Base-by-base conservation (phyloP, 345 rosid genomes). In the Gossypium anomalum region DNA sequence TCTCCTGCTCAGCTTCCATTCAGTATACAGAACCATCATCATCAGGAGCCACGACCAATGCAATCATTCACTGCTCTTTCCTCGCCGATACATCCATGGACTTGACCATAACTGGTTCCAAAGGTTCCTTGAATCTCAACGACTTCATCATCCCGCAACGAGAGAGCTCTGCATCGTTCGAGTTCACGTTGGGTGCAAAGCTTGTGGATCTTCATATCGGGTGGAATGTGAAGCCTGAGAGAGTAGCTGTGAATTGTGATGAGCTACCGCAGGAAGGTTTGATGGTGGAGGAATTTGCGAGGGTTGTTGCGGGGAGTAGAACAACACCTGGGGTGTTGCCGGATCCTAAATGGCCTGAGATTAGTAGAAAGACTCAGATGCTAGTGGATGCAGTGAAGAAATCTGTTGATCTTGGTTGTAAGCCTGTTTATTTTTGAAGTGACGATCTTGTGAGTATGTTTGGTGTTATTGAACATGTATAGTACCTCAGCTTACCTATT, bases 11-110 rank as follows among this genome's bases (percentile, higher is more conserved):
- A 0, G 91, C 97, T 51, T 78, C 90, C 7, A 77, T 92, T 47
- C 83, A 87, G 15, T 92, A 85, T 44, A 51, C 20, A 15, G 81
- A 80, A 49, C 47, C 75, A 67, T 27, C 60, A 19, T 8, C 60
- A 19, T 3, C 5, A 56, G 70, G 53, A 7, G 79, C 49, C 8
- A 70, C 68, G 10, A 84, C 84, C 44, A 62, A 74, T 0, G 90
- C 89, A 7, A 79, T 76, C 2, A 70, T 89, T 51, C 95, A 89
- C 69, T 87, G 92, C 84, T 90, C 93, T 15, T 90, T 89, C 74
- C 82, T 89, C 1, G 84, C 92, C 38, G 71, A 80, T 29, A 29
- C 82, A 3, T 79, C 89, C 3, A 87, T 85, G 73, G 92, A 92
- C 61, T 66, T 92, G 61, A 76, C 79, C 9, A 55, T 86, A 57